Evolutionary conservation across 371 early-diverging fungal genomes (phyloP).

Genomic region (Syncephalastrum sp.): DNA sequence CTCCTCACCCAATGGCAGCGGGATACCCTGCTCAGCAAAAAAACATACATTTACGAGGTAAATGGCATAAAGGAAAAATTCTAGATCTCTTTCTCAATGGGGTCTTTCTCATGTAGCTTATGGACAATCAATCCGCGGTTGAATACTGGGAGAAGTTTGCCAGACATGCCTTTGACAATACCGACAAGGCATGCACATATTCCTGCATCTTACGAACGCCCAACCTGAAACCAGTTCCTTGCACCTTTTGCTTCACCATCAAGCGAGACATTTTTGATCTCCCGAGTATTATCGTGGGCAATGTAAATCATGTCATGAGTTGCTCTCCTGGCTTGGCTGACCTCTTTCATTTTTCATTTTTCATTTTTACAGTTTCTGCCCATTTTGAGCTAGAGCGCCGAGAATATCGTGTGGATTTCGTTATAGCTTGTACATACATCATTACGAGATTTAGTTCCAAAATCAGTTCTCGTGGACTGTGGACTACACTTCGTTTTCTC

Average conservation of each 20-base stretch:
- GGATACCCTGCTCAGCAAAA: slow-evolving; percentile 73
- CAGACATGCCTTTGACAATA: slow-evolving; percentile 86
- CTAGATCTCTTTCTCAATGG: background rate
- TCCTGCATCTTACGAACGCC: slow-evolving; percentile 75
- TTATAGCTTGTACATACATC: no score
- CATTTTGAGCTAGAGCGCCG: slow-evolving; percentile 33
- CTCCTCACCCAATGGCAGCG: slow-evolving; percentile 86
- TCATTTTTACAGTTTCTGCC: slow-evolving; percentile 36
- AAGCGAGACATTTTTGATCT: slow-evolving; percentile 92
- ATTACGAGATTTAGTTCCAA: no score
- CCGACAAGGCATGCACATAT: slow-evolving; percentile 75
- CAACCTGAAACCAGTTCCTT: slow-evolving; percentile 70
- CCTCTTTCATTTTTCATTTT: background rate
- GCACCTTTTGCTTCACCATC: slow-evolving; percentile 92
- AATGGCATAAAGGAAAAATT: slow-evolving; percentile 1
- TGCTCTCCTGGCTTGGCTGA: background rate
- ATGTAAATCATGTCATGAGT: slow-evolving; percentile 37
- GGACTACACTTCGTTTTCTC: no score
- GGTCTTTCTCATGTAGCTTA: slow-evolving; percentile 56
- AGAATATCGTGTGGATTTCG: no score
- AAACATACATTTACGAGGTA: slow-evolving; percentile 70
- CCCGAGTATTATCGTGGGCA: slow-evolving; percentile 84
- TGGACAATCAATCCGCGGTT: slow-evolving; percentile 88
- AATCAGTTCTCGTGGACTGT: no score
- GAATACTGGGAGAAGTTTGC: slow-evolving; percentile 94